Evolutionary conservation across 2,329 filamentous ascomycete species (phyloP).

Genomic region (Tolypocladium ophioglossoides): DNA sequence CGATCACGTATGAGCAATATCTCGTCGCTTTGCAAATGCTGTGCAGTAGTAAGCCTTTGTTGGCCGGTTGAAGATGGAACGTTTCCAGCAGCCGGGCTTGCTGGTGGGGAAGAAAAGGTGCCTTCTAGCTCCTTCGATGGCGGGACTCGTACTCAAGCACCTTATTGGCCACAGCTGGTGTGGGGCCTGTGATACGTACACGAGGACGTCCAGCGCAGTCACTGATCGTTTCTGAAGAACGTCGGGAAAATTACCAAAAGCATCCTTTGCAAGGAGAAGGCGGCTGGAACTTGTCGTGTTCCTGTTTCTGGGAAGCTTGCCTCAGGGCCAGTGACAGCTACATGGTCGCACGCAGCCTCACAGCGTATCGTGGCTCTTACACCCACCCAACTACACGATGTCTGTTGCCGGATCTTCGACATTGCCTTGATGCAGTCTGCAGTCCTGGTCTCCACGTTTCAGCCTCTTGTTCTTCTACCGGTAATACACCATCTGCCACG

Average conservation of each 20-base stretch:
- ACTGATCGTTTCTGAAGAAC: no score
- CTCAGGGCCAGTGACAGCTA: background rate
- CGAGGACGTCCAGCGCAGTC: background rate
- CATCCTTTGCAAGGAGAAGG: no score
- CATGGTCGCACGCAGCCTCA: background rate
- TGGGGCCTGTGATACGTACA: constrained; percentile 4
- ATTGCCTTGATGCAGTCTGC: no score
- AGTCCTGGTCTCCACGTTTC: no score
- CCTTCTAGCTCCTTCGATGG: constrained; percentile 35
- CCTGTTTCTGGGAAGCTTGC: background rate
- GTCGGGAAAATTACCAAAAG: no score
- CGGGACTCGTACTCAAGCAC: constrained; percentile 12
- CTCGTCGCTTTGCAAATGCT: background rate
- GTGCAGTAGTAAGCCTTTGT: background rate
- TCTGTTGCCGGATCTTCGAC: no score
- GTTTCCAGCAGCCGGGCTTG: no score
- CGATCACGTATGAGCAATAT: background rate
- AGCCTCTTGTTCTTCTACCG: no score
- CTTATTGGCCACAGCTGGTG: constrained; percentile 19
- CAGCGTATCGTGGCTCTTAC: no score
- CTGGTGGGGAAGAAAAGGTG: constrained; percentile 4
- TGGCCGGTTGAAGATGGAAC: no score
- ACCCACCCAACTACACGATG: no score
- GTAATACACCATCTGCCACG: no score
- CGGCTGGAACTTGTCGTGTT: background rate